Conservation (phyloP, 1,284 basidiomycete species). For the Ustilago cynodontis region DNA sequence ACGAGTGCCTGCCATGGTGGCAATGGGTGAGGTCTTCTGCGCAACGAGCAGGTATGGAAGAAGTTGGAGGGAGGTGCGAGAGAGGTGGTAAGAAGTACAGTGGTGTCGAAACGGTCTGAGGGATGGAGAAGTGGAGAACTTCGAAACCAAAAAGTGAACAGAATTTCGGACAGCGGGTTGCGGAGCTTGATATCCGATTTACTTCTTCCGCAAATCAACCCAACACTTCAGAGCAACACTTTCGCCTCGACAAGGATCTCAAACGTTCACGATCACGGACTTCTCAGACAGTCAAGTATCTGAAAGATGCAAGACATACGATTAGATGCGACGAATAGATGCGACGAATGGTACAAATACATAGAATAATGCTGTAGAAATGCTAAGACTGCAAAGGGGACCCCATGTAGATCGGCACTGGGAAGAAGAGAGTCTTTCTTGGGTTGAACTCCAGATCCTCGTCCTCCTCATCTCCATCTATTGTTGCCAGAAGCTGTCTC, state of each 20-base stretch:
- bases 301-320: neutral
- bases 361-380: constrained; percentile 11
- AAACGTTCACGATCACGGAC: neutral
- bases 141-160: constrained; percentile 7
- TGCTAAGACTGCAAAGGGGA: constrained; percentile 20
- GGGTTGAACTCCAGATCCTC: constrained; percentile 27
- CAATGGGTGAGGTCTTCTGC: neutral
- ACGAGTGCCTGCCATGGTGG: constrained; percentile 86
- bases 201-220: neutral
- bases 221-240: neutral
- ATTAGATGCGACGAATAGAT: neutral
- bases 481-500: neutral
- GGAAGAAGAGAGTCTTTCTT: constrained; percentile 36
- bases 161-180: constrained; percentile 19
- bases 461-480: neutral
- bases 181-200: constrained; percentile 22
- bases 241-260: neutral
- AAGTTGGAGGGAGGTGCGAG: neutral
- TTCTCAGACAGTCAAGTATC: neutral
- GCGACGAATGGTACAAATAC: constrained; percentile 32
- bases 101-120: neutral
- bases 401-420: constrained; percentile 38
- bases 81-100: neutral
- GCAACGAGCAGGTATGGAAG: too few relatives aligned
- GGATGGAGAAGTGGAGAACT: constrained; percentile 15